These are phyloP conservation scores for Amylocystis lapponica DNA, from an alignment of 768 basidiomycete genomes.

Conservation along the genomic window DNA sequence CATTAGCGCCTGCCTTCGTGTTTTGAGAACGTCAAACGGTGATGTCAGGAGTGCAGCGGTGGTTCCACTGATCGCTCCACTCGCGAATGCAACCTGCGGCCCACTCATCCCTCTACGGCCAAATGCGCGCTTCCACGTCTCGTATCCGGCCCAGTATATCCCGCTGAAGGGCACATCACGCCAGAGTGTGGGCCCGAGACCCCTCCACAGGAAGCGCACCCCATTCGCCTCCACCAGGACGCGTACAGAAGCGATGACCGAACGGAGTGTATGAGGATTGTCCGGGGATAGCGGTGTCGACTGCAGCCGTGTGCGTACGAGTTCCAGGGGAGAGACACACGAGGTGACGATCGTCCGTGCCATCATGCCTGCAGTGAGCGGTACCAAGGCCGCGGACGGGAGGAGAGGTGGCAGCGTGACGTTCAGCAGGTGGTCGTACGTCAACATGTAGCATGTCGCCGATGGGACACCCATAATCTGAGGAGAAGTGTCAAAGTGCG, in stretches of 20 bases:
- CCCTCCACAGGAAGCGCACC: conserved; percentile 75
- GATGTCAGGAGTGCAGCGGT: conserved; percentile 84
- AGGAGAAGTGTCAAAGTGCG: background rate
- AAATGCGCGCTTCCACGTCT: conserved; percentile 67
- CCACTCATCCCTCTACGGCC: conserved; percentile 48
- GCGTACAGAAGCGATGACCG: conserved; percentile 61
- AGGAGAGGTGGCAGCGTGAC: conserved; percentile 56
- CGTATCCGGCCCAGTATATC: conserved; percentile 95
- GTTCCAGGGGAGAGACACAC: conserved; percentile 81
- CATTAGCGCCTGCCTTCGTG: conserved; percentile 85
- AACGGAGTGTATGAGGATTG: conserved; percentile 71
- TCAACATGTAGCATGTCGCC: conserved; percentile 90
- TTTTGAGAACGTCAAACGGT: conserved; percentile 96
- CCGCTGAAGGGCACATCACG: conserved; percentile 97
- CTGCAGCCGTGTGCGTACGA: conserved; percentile 90
- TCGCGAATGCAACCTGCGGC: conserved; percentile 72
- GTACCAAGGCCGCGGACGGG: conserved; percentile 48
- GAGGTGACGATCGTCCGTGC: conserved; percentile 79
- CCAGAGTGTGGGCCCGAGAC: conserved; percentile 90
- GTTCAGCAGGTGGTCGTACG: conserved; percentile 83
- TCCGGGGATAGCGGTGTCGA: conserved; percentile 70
- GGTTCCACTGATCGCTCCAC: conserved; percentile 86
- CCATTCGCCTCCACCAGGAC: conserved; percentile 59
- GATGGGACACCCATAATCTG: conserved; percentile 78
- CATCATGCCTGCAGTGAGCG: conserved; percentile 76